Conservation (phyloP, 73 alveolate genomes). For the Blepharisma stoltei region DNA sequence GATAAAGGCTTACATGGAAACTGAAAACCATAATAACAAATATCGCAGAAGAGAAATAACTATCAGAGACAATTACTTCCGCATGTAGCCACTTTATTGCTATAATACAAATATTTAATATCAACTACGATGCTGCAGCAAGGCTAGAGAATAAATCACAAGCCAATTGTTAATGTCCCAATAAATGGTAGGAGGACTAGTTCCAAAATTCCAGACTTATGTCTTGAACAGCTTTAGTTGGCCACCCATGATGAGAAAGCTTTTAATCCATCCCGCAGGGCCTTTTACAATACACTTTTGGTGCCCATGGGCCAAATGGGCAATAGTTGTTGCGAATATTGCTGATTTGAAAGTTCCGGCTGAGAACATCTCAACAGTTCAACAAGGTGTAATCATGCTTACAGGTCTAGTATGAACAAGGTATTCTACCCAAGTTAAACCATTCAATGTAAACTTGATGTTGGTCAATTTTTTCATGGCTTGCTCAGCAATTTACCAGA, state of each 20-base stretch:
- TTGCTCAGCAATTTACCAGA: conserved; percentile 20
- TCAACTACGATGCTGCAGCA: too few relatives aligned
- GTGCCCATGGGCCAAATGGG: conserved; percentile 30
- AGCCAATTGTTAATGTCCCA: too few relatives aligned
- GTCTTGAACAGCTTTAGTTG: too few relatives aligned
- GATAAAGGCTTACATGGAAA: too few relatives aligned
- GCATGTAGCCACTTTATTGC: too few relatives aligned
- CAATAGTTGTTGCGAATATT: conserved; percentile 26
- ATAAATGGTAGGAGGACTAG: too few relatives aligned
- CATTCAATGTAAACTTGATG: conserved; percentile 6
- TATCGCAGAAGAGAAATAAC: too few relatives aligned
- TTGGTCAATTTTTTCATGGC: conserved; percentile 31
- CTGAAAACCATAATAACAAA: too few relatives aligned
- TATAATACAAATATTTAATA: too few relatives aligned
- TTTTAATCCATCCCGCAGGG: conserved; percentile 32
- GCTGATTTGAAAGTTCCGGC: conserved; percentile 20
- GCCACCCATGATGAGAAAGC: neutral
- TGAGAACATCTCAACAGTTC: neutral
- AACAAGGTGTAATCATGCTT: neutral
- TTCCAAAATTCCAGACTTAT: too few relatives aligned
- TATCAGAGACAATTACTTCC: too few relatives aligned
- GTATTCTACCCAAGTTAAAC: conserved; percentile 11
- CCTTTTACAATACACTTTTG: conserved; percentile 32
- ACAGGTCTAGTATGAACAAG: neutral
- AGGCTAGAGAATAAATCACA: too few relatives aligned